Base-by-base conservation (phyloP, 164 flowering plant species). In the Annona cherimola region DNA sequence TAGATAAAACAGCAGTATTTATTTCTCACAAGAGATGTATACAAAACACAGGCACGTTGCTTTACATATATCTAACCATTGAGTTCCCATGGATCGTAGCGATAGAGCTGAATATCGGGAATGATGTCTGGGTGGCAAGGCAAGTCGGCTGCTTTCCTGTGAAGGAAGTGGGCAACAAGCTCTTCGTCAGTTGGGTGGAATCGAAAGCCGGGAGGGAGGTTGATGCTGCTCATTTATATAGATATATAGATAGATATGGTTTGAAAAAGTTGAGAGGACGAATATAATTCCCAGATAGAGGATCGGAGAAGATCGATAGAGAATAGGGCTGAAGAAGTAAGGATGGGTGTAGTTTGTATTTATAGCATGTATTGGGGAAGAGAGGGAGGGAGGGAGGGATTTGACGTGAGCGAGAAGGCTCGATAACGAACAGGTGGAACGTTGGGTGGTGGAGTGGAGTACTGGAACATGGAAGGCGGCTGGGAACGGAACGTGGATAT, bases 31-130 rank as follows among this genome's bases (percentile, higher is more conserved):
- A n/a, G 39, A 39, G 18, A 61, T 14, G 5, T 19, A 3, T 4
- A 69, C 12, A 54, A 11, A 35, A 54, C 61, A 20, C 54, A 40
- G 9, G 14, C 1, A 26, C n/a, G 45, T 26, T 16, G 5, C 9
- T 18, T 16, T 16, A 50, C 14, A 50, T 11, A 11, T 50, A 11
- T 55, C n/a, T 0, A 76, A 93, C 98, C 98, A 46, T 84, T 73
- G 35, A 94, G 89, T 35, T 91, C 89, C 98, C 98, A 94, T 26
- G 98, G 98, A 84, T 94, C 93, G 62, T 83, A 88, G 1, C 88
- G 86, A 68, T 78, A 81, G 75, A 87, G 87, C 64, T 87, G 85
- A 35, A 91, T 92, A 77, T 91, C 97, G 9, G 97, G 96, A 74
- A 94, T 91, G 77, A 88, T 79, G 61, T 88, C 90, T 0, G 97